A percentile compares a stretch with the other conserved stretches of the same genome.
Conservation (phyloP, 352 stramenopile species). For the Globisporangium okanoganense region DNA sequence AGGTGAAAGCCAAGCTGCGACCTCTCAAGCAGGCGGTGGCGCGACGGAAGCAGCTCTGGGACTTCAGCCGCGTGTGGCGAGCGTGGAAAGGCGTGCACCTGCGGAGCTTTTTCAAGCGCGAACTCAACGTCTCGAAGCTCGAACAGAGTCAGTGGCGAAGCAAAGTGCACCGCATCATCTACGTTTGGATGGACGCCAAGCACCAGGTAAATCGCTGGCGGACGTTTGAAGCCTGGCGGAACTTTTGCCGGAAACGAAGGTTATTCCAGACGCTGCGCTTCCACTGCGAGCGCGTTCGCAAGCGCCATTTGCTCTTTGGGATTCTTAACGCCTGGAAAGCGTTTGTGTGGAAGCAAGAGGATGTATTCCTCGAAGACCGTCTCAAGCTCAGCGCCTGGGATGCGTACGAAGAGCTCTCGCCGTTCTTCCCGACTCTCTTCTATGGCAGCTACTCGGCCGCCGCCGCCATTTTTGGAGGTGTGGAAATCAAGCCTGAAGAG, state of each 20-base stretch:
- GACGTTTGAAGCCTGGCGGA: slow-evolving; percentile 45
- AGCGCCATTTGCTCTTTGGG: slow-evolving; percentile 38
- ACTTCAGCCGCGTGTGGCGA: slow-evolving; percentile 25
- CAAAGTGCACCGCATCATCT: slow-evolving; percentile 42
- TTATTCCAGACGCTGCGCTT: slow-evolving; percentile 41
- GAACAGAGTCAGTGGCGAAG: slow-evolving; percentile 41
- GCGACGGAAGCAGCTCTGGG: slow-evolving; percentile 13
- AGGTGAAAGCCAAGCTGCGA: slow-evolving; percentile 31
- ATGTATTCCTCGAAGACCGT: slow-evolving; percentile 53
- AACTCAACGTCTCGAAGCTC: slow-evolving; percentile 45
- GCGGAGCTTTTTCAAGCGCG: slow-evolving; percentile 51
- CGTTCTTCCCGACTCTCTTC: slow-evolving; percentile 58
- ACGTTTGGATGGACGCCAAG: slow-evolving; percentile 43
- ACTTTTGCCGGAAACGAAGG: slow-evolving; percentile 38
- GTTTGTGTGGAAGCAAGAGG: slow-evolving; percentile 55
- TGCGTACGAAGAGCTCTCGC: slow-evolving; percentile 46
- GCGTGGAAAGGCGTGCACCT: slow-evolving; percentile 55
- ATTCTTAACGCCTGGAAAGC: slow-evolving; percentile 60
- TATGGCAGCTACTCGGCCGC: slow-evolving; percentile 57
- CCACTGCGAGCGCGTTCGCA: slow-evolving; percentile 38
- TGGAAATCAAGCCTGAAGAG: slow-evolving; percentile 14
- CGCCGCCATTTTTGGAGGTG: slow-evolving; percentile 49
- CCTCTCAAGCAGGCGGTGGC: slow-evolving; percentile 32
- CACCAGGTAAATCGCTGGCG: slow-evolving; percentile 26
- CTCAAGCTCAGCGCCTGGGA: slow-evolving; percentile 57